Evolutionary conservation across 2,329 filamentous ascomycete genomes (phyloP).

Genomic region (Lasiodiplodia gonubiensis): DNA sequence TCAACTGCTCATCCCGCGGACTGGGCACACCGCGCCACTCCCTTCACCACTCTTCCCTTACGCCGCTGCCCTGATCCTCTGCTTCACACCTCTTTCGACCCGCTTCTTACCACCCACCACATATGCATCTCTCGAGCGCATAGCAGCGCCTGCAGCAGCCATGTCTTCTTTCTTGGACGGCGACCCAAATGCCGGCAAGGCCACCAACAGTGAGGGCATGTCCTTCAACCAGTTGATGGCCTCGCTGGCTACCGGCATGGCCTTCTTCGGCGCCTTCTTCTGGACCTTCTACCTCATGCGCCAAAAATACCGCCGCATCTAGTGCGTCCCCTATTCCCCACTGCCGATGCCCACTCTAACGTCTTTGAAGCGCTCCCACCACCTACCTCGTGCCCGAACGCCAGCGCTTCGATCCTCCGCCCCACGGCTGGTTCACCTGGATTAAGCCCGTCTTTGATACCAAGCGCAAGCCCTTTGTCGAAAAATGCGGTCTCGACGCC

Average conservation of each 20-base stretch:
- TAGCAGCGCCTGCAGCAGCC: not conserved
- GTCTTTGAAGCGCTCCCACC: constrained; percentile 69
- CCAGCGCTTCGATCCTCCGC: constrained; percentile 79
- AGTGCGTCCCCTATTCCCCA: constrained; percentile 59
- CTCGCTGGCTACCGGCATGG: constrained; percentile 17
- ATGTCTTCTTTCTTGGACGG: constrained; percentile 8
- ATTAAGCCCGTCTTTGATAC: constrained; percentile 46
- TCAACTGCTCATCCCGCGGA: not conserved
- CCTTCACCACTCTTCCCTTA: not conserved
- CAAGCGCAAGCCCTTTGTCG: constrained; percentile 36
- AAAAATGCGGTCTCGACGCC: constrained; percentile 75
- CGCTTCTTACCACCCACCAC: not conserved
- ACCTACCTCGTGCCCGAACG: constrained; percentile 86
- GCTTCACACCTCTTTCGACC: not conserved
- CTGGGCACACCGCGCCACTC: not conserved
- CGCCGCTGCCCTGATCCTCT: not conserved
- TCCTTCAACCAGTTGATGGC: constrained; percentile 27
- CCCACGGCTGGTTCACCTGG: constrained; percentile 62
- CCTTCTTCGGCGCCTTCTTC: constrained; percentile 22
- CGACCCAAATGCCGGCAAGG: constrained; percentile 16
- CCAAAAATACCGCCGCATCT: constrained; percentile 80
- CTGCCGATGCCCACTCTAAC: constrained; percentile 31
- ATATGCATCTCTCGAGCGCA: constrained; percentile 12
- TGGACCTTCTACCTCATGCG: constrained; percentile 74
- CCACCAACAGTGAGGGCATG: constrained; percentile 12